phyloP scores from a whole-genome alignment of 345 rosid genomes.

The Populus pruinosa region DNA sequence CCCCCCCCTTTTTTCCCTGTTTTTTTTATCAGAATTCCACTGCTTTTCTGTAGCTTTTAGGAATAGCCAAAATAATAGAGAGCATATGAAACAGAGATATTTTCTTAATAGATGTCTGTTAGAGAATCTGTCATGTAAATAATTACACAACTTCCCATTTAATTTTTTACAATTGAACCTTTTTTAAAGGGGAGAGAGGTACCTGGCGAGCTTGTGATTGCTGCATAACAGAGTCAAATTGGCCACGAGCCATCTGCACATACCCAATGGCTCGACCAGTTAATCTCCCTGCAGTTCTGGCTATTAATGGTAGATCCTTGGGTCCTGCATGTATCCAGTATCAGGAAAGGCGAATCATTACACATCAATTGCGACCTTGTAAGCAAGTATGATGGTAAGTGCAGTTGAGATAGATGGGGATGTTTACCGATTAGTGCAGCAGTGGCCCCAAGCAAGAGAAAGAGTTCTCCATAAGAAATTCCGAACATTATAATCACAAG shows the following conservation, averaged over 20 bases:
- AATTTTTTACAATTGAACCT: neutral
- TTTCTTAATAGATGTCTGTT: neutral
- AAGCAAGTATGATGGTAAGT: too few species aligned
- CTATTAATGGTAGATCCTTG: conserved; percentile 73
- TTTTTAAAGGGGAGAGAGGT: neutral
- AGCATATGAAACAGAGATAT: too few species aligned
- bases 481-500: conserved; percentile 18
- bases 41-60: too few species aligned
- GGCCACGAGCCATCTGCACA: conserved; percentile 87
- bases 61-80: too few species aligned
- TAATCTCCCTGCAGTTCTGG: conserved; percentile 74
- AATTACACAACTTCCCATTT: neutral
- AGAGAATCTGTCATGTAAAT: neutral
- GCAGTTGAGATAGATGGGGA: neutral
- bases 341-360: neutral
- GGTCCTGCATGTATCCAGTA: conserved; percentile 45
- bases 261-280: conserved; percentile 79
- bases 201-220: conserved; percentile 95
- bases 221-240: conserved; percentile 71
- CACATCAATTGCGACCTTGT: too few species aligned
- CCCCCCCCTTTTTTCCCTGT: too few species aligned
- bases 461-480: conserved; percentile 31
- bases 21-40: too few species aligned
- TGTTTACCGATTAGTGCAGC: conserved; percentile 26
- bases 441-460: conserved; percentile 28